A percentile compares a stretch with the other conserved stretches of the same genome.
Evolutionary conservation across 2,329 filamentous ascomycete species (phyloP).

Genomic region (Talaromyces sp.): DNA sequence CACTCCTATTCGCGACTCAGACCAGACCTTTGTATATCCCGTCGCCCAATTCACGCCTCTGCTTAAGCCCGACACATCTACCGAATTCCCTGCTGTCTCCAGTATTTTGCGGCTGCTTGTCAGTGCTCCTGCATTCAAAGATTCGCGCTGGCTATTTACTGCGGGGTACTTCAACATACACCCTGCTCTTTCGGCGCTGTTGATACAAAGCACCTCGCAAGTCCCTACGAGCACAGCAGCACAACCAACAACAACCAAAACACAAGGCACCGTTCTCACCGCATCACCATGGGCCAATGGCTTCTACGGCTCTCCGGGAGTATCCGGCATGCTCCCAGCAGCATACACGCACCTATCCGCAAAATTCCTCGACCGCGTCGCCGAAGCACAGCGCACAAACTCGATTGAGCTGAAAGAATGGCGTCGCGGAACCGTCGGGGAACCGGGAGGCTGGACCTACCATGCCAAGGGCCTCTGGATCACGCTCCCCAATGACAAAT

Average conservation of each 20-base stretch:
- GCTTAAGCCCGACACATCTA: constrained; percentile 72
- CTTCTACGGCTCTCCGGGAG: constrained; percentile 81
- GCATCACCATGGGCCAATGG: constrained; percentile 92
- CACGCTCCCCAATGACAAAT: constrained; percentile 53
- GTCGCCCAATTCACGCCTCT: constrained; percentile 84
- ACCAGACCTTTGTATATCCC: constrained; percentile 75
- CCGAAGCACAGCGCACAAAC: constrained; percentile 47
- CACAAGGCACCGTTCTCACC: constrained; percentile 76
- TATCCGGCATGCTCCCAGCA: constrained; percentile 83
- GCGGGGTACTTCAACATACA: constrained; percentile 98
- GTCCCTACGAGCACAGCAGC: constrained; percentile 15
- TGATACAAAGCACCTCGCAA: constrained; percentile 63
- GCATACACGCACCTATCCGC: constrained; percentile 87
- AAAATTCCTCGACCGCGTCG: constrained; percentile 66
- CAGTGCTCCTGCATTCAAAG: constrained; percentile 53
- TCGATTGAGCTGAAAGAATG: constrained; percentile 79
- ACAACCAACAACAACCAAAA: constrained; percentile 21
- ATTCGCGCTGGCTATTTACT: constrained; percentile 88
- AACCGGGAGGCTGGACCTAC: constrained; percentile 89
- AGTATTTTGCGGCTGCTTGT: constrained; percentile 67
- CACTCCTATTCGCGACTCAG: constrained; percentile 27
- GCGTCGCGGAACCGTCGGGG: constrained; percentile 73
- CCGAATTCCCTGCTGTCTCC: constrained; percentile 78
- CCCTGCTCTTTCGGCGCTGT: constrained; percentile 70
- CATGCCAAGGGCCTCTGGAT: constrained; percentile 97